Evolutionary conservation across 495 filamentous ascomycete genomes (phyloP), one percentile per base, ranked within the genome.

Genomic region (Bryoglossum gracile): DNA sequence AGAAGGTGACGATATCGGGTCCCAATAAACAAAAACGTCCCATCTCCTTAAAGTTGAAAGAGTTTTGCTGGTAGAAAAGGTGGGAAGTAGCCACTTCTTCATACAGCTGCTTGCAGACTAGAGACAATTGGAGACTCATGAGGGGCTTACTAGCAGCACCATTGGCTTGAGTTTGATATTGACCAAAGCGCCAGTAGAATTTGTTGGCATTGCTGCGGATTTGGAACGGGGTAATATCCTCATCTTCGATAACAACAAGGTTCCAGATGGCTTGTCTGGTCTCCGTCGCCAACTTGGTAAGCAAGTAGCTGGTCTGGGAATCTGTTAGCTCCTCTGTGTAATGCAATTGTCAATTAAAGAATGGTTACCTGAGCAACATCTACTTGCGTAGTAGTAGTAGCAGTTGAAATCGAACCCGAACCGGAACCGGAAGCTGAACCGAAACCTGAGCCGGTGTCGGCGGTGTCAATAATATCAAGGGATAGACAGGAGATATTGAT

Each of bases 51-150:
- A 48, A 52, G 17, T 45, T 13, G 34, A 49, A 52, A 13, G 23
- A 13, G 30, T 57, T 48, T 22, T 43, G 28, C 14, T 40, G 24
- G 35, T 52, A 53, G 30, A 55, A 55, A 1, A 55, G 13, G 34
- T 56, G 47, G 6, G 49, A 35, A 13, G 13, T 24, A 2, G 43
- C 49, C 9, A 57, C 45, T n/a, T 44, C 45, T 9, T 44, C 34
- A 28, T 57, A 57, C 3, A 57, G n/a, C 25, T 39, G 10, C 4
- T 43, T 22, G 26, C 43, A 57, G 13, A 44, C 40, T 17, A 23
- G 25, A 5, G 49, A 52, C 9, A 57, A 21, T 25, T 33, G 18
- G 17, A 57, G 41, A 10, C 22, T 32, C 4, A 49, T 36, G 10
- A 57, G 33, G 11, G 13, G 35, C 13, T 28, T 16, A 23, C 9